Conservation (phyloP, 768 basidiomycete species). For the Coprinopsis cinerea region DNA sequence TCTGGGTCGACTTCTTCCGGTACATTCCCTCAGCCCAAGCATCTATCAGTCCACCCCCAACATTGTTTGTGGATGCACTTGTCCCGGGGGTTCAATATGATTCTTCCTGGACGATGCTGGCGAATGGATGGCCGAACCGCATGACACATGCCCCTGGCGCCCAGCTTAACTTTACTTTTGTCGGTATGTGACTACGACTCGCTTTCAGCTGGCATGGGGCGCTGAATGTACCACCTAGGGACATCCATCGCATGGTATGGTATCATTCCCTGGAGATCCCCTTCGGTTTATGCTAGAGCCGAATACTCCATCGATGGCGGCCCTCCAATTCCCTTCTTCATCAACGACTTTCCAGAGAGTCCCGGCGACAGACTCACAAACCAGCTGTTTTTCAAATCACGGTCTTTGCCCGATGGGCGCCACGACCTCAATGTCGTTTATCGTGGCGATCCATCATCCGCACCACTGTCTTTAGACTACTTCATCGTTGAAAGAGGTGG, state of each 20-base stretch:
- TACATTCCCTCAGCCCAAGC: background rate
- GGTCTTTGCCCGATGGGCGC: background rate
- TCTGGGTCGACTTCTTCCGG: background rate
- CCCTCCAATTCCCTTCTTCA: background rate
- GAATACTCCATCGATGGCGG: background rate
- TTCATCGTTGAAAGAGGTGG: background rate
- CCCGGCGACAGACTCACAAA: background rate
- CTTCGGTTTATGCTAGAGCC: background rate
- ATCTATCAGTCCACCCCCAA: background rate
- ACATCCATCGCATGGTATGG: background rate
- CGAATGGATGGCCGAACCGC: background rate
- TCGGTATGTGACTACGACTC: background rate
- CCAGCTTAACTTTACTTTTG: background rate
- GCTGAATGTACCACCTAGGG: too few relatives aligned
- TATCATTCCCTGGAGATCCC: background rate
- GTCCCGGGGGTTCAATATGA: background rate
- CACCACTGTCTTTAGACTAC: background rate
- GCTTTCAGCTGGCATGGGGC: background rate
- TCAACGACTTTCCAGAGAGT: background rate
- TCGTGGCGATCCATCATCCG: background rate
- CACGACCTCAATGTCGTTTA: background rate
- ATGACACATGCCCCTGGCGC: background rate
- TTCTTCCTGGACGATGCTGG: background rate
- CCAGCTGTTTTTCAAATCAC: background rate
- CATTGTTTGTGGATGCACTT: background rate